Conservation (phyloP, 768 basidiomycete species). For the Leccinum broughii region DNA sequence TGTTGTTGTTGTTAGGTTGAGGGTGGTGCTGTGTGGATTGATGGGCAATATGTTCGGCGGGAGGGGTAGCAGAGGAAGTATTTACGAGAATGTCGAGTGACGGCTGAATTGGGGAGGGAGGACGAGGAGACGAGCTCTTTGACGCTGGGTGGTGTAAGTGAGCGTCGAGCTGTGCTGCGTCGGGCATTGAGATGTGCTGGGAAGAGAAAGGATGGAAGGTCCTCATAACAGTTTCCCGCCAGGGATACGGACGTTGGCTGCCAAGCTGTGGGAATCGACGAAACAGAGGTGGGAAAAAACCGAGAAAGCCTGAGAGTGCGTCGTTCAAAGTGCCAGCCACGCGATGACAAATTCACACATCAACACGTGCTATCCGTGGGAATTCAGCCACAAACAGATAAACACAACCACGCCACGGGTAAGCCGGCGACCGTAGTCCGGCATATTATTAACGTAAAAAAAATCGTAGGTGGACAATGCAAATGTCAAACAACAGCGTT, state of each 20-base stretch:
- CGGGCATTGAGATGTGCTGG: constrained; percentile 43
- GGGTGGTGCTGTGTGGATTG: constrained; percentile 36
- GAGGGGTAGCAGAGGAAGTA: constrained; percentile 20
- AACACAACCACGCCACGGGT: constrained; percentile 8
- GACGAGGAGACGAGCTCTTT: constrained; percentile 49
- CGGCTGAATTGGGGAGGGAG: constrained; percentile 41
- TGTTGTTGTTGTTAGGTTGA: constrained; percentile 20
- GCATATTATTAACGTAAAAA: constrained; percentile 23
- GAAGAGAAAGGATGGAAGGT: constrained; percentile 45
- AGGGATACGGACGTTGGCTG: constrained; percentile 38
- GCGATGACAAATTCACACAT: constrained; percentile 26
- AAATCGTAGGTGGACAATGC: constrained; percentile 4
- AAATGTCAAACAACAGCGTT: constrained; percentile 16
- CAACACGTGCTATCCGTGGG: constrained; percentile 35
- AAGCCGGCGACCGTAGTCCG: background rate
- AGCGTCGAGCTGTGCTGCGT: constrained; percentile 36
- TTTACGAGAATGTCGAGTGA: constrained; percentile 42
- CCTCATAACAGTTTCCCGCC: constrained; percentile 46
- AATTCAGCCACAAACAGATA: constrained; percentile 24
- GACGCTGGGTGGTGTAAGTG: constrained; percentile 33
- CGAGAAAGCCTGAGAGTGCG: constrained; percentile 29
- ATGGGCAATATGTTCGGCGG: constrained; percentile 32
- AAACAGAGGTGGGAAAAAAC: constrained; percentile 48
- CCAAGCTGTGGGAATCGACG: constrained; percentile 46
- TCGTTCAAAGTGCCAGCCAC: constrained; percentile 16